Base-by-base conservation (phyloP, 75 land plant genomes). In the Isoetes taiwanensis region DNA sequence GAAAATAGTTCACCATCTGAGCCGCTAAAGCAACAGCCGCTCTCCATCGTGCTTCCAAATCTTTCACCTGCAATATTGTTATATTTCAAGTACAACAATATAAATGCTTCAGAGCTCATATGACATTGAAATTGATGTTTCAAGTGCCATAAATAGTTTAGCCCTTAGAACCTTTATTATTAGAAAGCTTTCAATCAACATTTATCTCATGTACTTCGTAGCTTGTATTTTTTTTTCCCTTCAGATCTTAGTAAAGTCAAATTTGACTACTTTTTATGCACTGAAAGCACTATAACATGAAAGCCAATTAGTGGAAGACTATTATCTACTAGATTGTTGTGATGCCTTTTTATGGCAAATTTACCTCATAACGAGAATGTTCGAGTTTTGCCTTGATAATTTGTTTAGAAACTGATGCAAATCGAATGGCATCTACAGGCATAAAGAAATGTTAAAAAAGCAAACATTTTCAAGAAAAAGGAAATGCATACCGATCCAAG, bases 401-500 rank as follows among this genome's bases (percentile, higher is more conserved):
- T 5, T 37, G 52, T 27, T 59, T 59, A 4, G 61, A 40, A 24
- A 59, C 25, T n/a, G 61, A 59, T 35, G 61, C 61, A 32, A 31
- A 38, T 19, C 25, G 33, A 32, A 59, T 59, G 38, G 61, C 61
- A 59, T 59, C 61, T 59, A 28, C 16, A 6, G 25, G 23, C 6
- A 23, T 6, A 31, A 37, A 12, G 24, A 38, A 37, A 57, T 34
- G 16, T 8, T 2, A 57, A 57, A 3, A 11, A 57, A 57, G n/a
- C 3, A 16, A 33, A 33, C 6, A 21, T 32, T 6, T 6, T 6
- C 4, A 46, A n/a, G n/a, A 4, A 8, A 46, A 46, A 5, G 6
- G 23, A 6, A 8, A 19, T 46, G 16, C 50, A 4, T 38, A 59
- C 61, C 61, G 41, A 59, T 59, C 61, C 61, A 59, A 17, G 61